Conservation (phyloP, 331 rosid species). For the Pyracantha coccinea region DNA sequence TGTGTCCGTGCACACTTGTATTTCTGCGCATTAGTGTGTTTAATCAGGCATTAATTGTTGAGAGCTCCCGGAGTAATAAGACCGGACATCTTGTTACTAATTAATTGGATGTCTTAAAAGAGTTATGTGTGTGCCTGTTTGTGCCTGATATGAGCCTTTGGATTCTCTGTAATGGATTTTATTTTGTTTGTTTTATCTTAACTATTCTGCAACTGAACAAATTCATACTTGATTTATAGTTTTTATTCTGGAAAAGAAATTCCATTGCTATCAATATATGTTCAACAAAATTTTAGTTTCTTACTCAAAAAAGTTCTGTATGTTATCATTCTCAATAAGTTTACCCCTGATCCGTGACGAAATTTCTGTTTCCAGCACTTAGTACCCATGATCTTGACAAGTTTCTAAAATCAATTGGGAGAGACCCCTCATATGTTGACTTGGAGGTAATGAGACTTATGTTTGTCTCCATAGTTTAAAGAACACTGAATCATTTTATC, state of each 20-base stretch:
- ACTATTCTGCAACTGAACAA: background rate
- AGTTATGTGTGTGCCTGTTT: too few relatives aligned
- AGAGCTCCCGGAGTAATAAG: too few relatives aligned
- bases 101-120: too few relatives aligned
- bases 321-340: background rate
- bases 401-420: conserved; percentile 69
- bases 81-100: too few relatives aligned
- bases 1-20: too few relatives aligned
- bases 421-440: conserved; percentile 77
- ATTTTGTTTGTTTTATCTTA: background rate
- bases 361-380: conserved; percentile 46
- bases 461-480: background rate
- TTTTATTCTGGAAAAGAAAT: background rate
- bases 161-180: background rate
- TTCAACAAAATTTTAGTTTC: background rate
- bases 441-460: conserved; percentile 62
- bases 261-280: background rate
- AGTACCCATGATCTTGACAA: conserved; percentile 54
- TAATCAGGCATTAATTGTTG: too few relatives aligned
- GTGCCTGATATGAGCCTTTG: background rate
- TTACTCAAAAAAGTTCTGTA: background rate
- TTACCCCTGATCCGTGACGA: background rate
- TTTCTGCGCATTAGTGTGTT: too few relatives aligned
- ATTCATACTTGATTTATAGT: background rate
- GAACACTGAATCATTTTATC: background rate